Conservation (phyloP, 345 rosid species). For the Eucalyptus guilfoylei region DNA sequence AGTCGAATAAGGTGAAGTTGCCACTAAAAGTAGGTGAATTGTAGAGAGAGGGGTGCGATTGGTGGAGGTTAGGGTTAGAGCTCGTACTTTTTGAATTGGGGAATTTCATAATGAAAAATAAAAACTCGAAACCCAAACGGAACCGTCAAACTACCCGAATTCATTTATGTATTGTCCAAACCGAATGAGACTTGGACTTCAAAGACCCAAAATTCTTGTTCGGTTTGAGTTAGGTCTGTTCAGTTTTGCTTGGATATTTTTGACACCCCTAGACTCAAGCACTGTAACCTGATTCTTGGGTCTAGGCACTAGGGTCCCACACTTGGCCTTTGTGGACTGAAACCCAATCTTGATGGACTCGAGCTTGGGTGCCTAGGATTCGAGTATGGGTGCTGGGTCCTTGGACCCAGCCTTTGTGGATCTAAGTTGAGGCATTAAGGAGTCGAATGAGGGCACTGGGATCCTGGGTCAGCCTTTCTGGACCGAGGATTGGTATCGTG, state of each 20-base stretch:
- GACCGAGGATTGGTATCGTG: background rate
- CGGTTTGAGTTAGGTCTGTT: too few species aligned
- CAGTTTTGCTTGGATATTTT: too few species aligned
- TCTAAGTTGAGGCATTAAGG: rapidly evolving
- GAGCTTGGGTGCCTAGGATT: too few species aligned
- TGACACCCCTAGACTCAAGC: background rate
- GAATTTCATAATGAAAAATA: background rate
- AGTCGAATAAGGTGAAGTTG: background rate
- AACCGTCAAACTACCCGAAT: too few species aligned
- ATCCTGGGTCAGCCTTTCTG: rapidly evolving
- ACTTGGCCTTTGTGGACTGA: rapidly evolving
- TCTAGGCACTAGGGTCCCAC: background rate
- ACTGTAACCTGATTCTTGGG: rapidly evolving
- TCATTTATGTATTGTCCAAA: too few species aligned
- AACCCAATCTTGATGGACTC: too few species aligned
- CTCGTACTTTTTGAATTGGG: background rate
- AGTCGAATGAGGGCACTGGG: rapidly evolving
- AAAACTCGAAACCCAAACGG: too few species aligned
- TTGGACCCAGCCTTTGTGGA: rapidly evolving
- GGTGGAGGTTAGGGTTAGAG: background rate
- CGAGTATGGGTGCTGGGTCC: too few species aligned
- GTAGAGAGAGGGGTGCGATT: background rate
- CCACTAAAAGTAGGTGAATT: background rate
- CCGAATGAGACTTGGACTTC: too few species aligned
- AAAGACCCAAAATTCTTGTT: too few species aligned